Conservation (phyloP, 305 asterid genomes). For the Fraxinus velutina region DNA sequence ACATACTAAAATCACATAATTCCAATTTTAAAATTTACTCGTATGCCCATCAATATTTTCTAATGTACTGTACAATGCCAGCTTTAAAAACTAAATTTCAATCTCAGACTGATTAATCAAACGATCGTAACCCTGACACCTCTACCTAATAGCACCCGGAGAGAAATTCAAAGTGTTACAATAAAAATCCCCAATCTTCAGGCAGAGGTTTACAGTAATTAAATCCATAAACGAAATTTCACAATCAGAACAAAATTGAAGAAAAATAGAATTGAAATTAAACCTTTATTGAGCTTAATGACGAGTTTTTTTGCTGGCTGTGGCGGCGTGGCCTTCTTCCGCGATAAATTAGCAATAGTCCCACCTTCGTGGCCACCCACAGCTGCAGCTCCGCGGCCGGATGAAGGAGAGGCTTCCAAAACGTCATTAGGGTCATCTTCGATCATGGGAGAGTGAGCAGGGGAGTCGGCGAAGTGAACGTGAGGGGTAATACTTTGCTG, state of each 20-base stretch:
- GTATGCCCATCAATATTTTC: slow-evolving; percentile 1
- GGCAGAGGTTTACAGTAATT: too few species aligned
- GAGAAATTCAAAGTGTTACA: neutral
- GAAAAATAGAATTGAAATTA: too few species aligned
- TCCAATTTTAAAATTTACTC: neutral
- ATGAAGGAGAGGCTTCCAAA: slow-evolving; percentile 44
- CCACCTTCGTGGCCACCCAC: slow-evolving; percentile 37
- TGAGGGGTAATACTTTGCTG: slow-evolving; percentile 39
- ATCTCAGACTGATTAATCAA: neutral
- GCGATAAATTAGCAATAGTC: slow-evolving; percentile 49
- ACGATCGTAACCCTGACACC: slow-evolving; percentile 31
- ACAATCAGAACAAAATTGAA: too few species aligned
- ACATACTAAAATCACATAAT: neutral
- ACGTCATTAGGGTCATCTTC: slow-evolving; percentile 50
- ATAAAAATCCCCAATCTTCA: slow-evolving; percentile 7
- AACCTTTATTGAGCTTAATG: too few species aligned
- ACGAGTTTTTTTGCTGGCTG: slow-evolving; percentile 35
- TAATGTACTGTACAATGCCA: neutral
- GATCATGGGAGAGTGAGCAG: slow-evolving; percentile 44
- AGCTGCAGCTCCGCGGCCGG: slow-evolving; percentile 36
- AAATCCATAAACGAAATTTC: too few species aligned
- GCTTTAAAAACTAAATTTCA: neutral
- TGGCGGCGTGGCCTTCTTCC: slow-evolving; percentile 70
- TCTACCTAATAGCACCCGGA: slow-evolving; percentile 18
- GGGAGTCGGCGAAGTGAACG: slow-evolving; percentile 48